Evolutionary conservation across 805 yeast genomes (phyloP), one percentile per base, ranked within the genome.

Genomic region (Zygoascus bituminiphila): DNA sequence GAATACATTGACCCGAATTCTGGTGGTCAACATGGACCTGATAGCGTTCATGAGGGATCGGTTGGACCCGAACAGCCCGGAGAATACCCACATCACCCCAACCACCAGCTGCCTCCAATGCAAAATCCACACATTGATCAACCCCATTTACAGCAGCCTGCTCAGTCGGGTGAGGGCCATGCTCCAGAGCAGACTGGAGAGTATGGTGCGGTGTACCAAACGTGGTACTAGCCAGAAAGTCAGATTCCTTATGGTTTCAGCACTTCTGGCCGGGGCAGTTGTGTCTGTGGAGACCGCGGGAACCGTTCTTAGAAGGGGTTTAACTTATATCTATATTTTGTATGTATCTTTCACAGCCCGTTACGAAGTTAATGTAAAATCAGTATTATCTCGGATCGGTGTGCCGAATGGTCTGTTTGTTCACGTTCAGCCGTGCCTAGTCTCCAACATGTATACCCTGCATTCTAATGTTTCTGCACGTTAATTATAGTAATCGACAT

Each of bases 1-100:
- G 39, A 36, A 15, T 36, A 36, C 22, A 19, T 19, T 7, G 39
- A 36, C 17, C 39, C 20, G 19, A n/a, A n/a, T n/a, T n/a, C n/a
- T n/a, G n/a, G n/a, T n/a, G 39, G 22, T 20, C 39, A 36, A 9
- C 39, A 17, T 12, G 22, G 33, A 12, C 33, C 10, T 29, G 33
- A 29, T 2, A n/a, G n/a, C n/a, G n/a, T n/a, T n/a, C n/a, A n/a
- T n/a, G 33, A 29, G 7, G 21, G 23, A 12, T 21, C 40, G 15
- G 23, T 19, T 12, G 23, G 23, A 19, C 40, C 23, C 23, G 23
- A 17, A 17, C 40, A 31, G 8, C 39, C 17, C n/a, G 42, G 33
- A 35, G 25, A 20, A 44, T 38, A 10, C 17, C 46, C 14, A 24
- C 45, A 42, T 14, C 45, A 42, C 9, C 45, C 23, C 40, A 21